Evolutionary conservation across 352 stramenopile genomes (phyloP).

Genomic region (Globisporangium rhizosaccharum): DNA sequence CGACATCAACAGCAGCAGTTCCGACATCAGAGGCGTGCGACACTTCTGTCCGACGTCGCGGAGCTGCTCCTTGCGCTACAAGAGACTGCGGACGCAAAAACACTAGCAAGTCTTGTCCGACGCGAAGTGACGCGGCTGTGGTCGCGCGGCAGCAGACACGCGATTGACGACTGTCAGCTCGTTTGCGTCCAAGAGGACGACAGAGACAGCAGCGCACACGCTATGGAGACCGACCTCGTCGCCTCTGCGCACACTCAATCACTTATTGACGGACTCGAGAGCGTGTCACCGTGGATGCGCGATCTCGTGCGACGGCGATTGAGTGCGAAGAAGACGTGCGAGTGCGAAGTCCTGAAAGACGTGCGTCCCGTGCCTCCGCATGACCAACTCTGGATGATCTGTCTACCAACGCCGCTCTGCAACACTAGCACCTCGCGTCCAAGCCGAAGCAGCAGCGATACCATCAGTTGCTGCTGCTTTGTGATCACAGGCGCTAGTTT

Average conservation of each 20-base stretch:
- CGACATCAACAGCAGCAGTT: background rate
- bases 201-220: background rate
- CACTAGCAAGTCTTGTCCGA: background rate
- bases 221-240: background rate
- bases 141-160: background rate
- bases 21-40: background rate
- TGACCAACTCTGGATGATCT: constrained; percentile 5
- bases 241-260: background rate
- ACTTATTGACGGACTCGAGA: background rate
- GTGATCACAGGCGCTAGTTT: constrained; percentile 3
- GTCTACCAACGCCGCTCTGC: too few relatives aligned
- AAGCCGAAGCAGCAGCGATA: too few relatives aligned
- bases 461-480: constrained; percentile 1
- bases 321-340: too few relatives aligned
- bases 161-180: constrained; percentile 5
- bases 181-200: background rate
- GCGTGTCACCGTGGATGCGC: background rate
- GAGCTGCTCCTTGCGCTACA: constrained; percentile 8
- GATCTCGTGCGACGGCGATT: background rate
- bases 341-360: too few relatives aligned
- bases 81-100: background rate
- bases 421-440: too few relatives aligned
- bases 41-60: background rate
- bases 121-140: constrained; percentile 10
- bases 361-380: too few relatives aligned